Evolutionary conservation across 495 filamentous ascomycete species (phyloP).

Genomic region (Immersiella caudata): DNA sequence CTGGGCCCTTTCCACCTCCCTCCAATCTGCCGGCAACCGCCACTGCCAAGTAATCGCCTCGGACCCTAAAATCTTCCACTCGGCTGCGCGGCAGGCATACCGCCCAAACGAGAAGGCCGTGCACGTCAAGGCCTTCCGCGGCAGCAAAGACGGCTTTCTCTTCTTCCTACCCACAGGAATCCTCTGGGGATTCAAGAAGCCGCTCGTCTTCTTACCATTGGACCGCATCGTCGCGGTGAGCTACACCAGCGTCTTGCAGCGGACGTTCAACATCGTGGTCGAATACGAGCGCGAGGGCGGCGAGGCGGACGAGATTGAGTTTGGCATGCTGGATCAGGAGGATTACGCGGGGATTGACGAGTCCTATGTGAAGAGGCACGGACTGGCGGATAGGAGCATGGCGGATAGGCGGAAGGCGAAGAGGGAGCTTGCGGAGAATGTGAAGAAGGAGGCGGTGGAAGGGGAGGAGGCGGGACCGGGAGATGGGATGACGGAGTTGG

Average conservation of each 20-base stretch:
- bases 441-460: conserved; percentile 53
- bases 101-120: conserved; percentile 89
- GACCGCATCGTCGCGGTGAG: conserved; percentile 76
- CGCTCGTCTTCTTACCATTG: conserved; percentile 82
- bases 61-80: conserved; percentile 74
- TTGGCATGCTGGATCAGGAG: conserved; percentile 84
- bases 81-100: conserved; percentile 76
- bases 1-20: conserved; percentile 63
- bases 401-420: conserved; percentile 86
- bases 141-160: conserved; percentile 92
- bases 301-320: conserved; percentile 73
- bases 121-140: conserved; percentile 87
- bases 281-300: conserved; percentile 51
- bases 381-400: conserved; percentile 88
- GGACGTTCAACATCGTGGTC: conserved; percentile 91
- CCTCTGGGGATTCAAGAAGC: conserved; percentile 95
- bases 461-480: conserved; percentile 56
- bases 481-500: conserved; percentile 65
- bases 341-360: conserved; percentile 81
- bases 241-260: conserved; percentile 86
- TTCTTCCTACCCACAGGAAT: conserved; percentile 88
- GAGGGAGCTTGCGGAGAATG: conserved; percentile 52
- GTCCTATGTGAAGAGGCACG: conserved; percentile 74
- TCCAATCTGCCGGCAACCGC: conserved; percentile 57
- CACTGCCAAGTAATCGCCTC: conserved; percentile 65